Evolutionary conservation across 2,329 filamentous ascomycete species (phyloP), one percentile per base, ranked within the genome.

Genomic region (Nothophaeocryptopus gaeumannii): DNA sequence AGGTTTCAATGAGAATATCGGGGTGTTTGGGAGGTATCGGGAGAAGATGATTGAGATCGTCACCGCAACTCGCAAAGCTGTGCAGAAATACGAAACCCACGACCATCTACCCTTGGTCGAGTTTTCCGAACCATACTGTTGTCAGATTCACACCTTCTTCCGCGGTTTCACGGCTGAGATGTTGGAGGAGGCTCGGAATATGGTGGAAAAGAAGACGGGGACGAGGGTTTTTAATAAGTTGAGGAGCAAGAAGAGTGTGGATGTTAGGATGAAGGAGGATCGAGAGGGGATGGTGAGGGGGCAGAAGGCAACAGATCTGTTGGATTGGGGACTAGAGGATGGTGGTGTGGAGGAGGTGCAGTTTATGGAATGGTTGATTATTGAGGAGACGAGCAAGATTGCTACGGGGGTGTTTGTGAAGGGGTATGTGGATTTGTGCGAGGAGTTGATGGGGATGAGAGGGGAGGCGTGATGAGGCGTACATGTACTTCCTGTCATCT

Each of bases 1-100:
- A 37, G 58, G 58, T 2, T 61, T 41, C 37, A 61, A 61, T 39
- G 51, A 59, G 50, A 53, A 49, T 33, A 56, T 59, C 14, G 56
- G 54, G 7, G 50, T 51, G 2, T 59, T 61, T 38, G 47, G 33
- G 8, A 20, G 45, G 16, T 50, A 51, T 39, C 32, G 58, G 39
- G 20, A 53, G 16, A 61, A 59, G 50, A 59, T 61, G 56, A 39
- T 47, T n/a, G 51, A 56, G 13, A 39, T 61, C 26, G 47, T 44
- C 3, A 40, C 45, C 5, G 43, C 16, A 1, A 41, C 59, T 12
- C 41, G 29, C 12, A 40, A 36, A 11, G 55, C 50, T 1, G 56
- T 53, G 8, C 37, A 35, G 9, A 14, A 36, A 5, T 59, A 47
- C 38, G 43, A 40, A 29, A 32, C 47, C 1, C 13, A 13, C 8